A percentile compares a stretch with the other conserved stretches of the same genome.
phyloP scores from a whole-genome alignment of 257 asterid genomes.

The Gentiana dahurica region DNA sequence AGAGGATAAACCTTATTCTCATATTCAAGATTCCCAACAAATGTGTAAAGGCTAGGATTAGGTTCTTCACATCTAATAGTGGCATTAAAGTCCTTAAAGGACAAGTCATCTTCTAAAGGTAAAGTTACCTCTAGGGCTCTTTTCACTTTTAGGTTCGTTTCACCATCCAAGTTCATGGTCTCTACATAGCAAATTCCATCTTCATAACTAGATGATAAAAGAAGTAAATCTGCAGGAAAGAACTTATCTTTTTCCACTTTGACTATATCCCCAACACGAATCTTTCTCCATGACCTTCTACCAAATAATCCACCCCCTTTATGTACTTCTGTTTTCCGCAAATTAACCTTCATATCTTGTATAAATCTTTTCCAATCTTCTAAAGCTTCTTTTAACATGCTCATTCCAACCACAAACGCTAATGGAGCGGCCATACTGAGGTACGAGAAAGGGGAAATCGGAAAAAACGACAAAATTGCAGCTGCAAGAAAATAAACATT shows the following conservation, averaged over 20 bases:
- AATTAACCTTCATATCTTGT: slow-evolving; percentile 53
- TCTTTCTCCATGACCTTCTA: slow-evolving; percentile 31
- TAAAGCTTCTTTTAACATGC: slow-evolving; percentile 56
- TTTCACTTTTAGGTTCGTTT: slow-evolving; percentile 46
- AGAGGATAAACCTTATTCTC: slow-evolving; percentile 54
- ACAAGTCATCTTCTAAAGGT: slow-evolving; percentile 43
- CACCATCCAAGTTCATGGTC: slow-evolving; percentile 65
- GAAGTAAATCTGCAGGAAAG: slow-evolving; percentile 51
- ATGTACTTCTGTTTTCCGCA: slow-evolving; percentile 42
- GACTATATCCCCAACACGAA: slow-evolving; percentile 49
- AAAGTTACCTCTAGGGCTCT: slow-evolving; percentile 42
- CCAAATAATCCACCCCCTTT: slow-evolving; percentile 29
- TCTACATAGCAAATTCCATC: slow-evolving; percentile 60
- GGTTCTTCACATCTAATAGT: slow-evolving; percentile 85
- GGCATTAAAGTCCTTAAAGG: slow-evolving; percentile 68
- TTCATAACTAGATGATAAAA: slow-evolving; percentile 45
- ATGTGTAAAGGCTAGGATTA: slow-evolving; percentile 72
- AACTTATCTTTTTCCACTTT: slow-evolving; percentile 44
- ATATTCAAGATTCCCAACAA: slow-evolving; percentile 79
- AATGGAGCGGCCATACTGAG: slow-evolving; percentile 40
- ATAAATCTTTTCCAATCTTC: slow-evolving; percentile 65
- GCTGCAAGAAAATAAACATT: slow-evolving; percentile 50
- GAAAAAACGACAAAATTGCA: slow-evolving; percentile 36
- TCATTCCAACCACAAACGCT: slow-evolving; percentile 49
- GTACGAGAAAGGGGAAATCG: slow-evolving; percentile 22